Base-by-base conservation (phyloP, 2,329 filamentous ascomycete genomes). In the Periglandula ipomoeae region DNA sequence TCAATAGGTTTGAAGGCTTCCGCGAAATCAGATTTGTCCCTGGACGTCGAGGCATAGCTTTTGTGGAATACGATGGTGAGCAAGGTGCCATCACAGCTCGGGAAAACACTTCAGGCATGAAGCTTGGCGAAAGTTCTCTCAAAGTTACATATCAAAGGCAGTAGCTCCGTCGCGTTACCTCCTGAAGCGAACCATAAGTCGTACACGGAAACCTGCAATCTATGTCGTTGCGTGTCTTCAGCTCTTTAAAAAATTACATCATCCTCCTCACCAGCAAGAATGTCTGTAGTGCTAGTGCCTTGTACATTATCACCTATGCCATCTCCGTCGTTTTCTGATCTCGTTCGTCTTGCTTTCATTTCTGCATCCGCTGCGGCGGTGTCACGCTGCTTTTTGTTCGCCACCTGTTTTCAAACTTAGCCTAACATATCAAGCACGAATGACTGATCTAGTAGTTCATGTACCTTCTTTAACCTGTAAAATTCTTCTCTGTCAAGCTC, bases 401-500 rank as follows among this genome's bases (percentile, higher is more conserved):
- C 87, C 32, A 91, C 87, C 71, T 74, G 23, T 20, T 15, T 11
- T 27, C 23, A 22, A 43, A 8, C 5, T 11, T 22, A 3, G 26
- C 27, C 20, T 48, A 38, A 35, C 9, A 26, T 22, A 13, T 19
- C 38, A 35, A 4, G 43, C 7, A 43, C 17, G 5, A 40, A 2
- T 11, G 19, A 22, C 20, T 9, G 38, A 13, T 3, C 9, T 23
- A 6, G 19, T 1, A 10, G 34, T 35, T 43, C 2, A 23, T 56
- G 40, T 53, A 61, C 71, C 75, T 98, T 98, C 72, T 98, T 98
- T 63, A 98, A 70, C 56, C 93, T 79, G 70, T 96, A 98, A 67
- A 98, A 98, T 65, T 98, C 93, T 66, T 97, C 93, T 74, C 93
- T 82, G 69, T 97, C 94, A 45, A 98, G 76, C 70, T 98, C 93